Evolutionary conservation across 441 rosid genomes (phyloP).

Genomic region (Erodium trifolium): DNA sequence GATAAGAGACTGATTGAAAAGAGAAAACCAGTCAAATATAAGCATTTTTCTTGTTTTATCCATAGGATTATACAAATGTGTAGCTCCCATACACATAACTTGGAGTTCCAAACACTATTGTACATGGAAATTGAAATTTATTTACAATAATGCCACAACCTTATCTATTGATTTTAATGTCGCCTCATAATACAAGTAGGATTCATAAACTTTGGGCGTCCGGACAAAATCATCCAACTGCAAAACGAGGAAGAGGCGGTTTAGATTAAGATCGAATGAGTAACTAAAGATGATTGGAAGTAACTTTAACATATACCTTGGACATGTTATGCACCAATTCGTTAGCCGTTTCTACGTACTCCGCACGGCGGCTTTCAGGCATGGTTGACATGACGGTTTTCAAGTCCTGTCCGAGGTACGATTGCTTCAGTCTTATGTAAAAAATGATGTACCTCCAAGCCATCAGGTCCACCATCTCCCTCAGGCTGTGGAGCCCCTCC

Average conservation of each 20-base stretch:
- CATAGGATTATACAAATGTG: too few species aligned
- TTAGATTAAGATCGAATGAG: neutral
- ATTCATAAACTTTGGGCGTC: constrained; percentile 79
- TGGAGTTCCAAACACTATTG: neutral
- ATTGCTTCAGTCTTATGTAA: constrained; percentile 59
- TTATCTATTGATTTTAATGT: constrained; percentile 67
- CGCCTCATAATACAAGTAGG: constrained; percentile 80
- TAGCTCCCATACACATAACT: too few species aligned
- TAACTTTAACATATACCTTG: constrained; percentile 34
- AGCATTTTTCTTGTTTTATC: too few species aligned
- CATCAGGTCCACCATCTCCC: constrained; percentile 88
- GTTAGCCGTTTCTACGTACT: constrained; percentile 57
- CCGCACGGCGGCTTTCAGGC: constrained; percentile 46
- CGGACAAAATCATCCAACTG: constrained; percentile 66
- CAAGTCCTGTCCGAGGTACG: constrained; percentile 77
- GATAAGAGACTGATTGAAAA: too few species aligned
- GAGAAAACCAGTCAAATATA: too few species aligned
- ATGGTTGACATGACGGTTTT: constrained; percentile 52
- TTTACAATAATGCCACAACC: constrained; percentile 42
- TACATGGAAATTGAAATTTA: neutral
- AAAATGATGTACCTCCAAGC: constrained; percentile 89
- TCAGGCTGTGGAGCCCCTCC: constrained; percentile 60
- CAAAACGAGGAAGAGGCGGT: neutral
- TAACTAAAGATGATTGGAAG: neutral
- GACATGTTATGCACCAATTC: constrained; percentile 65